A percentile compares a stretch with the other conserved stretches of the same genome.
Conservation (phyloP, 306 rosid species). For the Inga oerstediana region DNA sequence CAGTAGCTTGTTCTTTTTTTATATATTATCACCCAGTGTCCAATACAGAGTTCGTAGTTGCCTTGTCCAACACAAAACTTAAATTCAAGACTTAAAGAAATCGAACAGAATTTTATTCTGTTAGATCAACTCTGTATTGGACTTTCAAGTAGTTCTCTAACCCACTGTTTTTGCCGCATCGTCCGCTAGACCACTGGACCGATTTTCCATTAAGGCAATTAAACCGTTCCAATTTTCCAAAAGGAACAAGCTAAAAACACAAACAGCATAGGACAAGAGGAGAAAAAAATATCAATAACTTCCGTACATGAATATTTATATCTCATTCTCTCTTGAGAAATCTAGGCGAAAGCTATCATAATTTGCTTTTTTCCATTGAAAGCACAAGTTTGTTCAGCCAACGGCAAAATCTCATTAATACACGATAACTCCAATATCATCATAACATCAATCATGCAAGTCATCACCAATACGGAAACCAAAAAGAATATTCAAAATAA, state of each 20-base stretch:
- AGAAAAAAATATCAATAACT: not conserved
- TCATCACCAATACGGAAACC: not conserved
- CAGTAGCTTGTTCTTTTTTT: too few species aligned
- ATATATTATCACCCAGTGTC: too few species aligned
- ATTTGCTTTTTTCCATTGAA: not conserved
- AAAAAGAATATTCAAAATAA: not conserved
- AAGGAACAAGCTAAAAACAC: not conserved
- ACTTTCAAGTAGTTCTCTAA: too few species aligned
- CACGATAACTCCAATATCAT: not conserved
- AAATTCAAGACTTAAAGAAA: too few species aligned
- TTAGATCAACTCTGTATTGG: too few species aligned
- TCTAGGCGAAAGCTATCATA: not conserved
- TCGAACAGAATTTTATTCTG: rapidly evolving
- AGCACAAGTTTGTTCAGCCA: not conserved
- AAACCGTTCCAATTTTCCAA: too few species aligned
- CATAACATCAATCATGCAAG: not conserved
- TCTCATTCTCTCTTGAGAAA: not conserved
- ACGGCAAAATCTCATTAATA: not conserved
- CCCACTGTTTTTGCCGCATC: too few species aligned
- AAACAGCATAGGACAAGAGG: not conserved
- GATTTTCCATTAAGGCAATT: too few species aligned
- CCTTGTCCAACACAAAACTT: too few species aligned
- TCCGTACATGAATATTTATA: not conserved
- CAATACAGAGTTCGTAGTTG: too few species aligned
- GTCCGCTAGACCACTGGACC: too few species aligned